Conservation (phyloP, 441 rosid genomes). For the Populus tomentosa region DNA sequence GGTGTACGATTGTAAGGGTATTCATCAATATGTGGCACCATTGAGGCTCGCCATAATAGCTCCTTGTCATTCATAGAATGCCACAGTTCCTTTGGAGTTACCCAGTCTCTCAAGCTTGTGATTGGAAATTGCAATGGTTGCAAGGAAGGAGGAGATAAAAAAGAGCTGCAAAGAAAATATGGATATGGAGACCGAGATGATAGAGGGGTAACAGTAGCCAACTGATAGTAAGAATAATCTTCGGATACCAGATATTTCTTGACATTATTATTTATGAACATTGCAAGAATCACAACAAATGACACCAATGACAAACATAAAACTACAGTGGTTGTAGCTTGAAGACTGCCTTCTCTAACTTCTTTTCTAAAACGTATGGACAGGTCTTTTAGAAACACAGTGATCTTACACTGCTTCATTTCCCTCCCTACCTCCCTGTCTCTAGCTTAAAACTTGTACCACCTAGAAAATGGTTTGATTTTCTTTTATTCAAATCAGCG, state of each 20-base stretch:
- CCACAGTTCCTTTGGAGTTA: constrained; percentile 8
- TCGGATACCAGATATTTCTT: constrained; percentile 19
- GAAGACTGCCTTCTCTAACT: constrained; percentile 11
- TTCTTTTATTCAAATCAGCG: background rate
- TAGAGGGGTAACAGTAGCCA: background rate
- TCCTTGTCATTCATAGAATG: constrained; percentile 32
- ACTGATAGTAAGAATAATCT: constrained; percentile 11
- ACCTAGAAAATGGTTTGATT: background rate
- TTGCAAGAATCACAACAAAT: constrained; percentile 17
- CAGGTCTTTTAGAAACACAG: constrained; percentile 16
- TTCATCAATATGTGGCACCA: constrained; percentile 20
- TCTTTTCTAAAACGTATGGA: constrained; percentile 10
- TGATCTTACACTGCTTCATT: constrained; percentile 23
- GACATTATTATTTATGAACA: constrained; percentile 13
- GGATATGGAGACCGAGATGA: background rate
- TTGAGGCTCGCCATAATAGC: constrained; percentile 28
- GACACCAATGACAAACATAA: constrained; percentile 22
- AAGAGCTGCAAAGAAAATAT: constrained; percentile 12
- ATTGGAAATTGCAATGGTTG: background rate
- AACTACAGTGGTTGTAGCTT: background rate
- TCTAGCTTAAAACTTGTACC: background rate
- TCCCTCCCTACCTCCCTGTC: background rate
- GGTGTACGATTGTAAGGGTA: constrained; percentile 20
- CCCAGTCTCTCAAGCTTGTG: background rate
- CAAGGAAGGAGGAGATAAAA: constrained; percentile 2